Evolutionary conservation across 1,284 basidiomycete species (phyloP).

Genomic region (Violaceomyces palustris): DNA sequence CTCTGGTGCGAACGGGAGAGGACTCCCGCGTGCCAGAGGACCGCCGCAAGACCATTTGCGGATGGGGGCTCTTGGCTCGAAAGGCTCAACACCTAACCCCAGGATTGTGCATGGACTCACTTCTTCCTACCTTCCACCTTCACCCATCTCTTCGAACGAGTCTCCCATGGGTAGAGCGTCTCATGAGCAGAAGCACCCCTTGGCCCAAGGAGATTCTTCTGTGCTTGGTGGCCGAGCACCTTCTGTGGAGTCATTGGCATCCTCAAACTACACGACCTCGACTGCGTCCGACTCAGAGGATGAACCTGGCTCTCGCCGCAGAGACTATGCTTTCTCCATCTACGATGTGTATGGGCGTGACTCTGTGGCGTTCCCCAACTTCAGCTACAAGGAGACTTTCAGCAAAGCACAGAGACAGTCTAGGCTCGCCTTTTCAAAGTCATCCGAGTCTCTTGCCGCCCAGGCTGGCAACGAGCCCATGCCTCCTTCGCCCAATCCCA

Average conservation of each 20-base stretch:
- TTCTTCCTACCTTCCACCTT: slow-evolving; percentile 30
- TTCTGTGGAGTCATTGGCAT: slow-evolving; percentile 12
- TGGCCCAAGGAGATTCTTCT: too few species aligned
- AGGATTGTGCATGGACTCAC: too few species aligned
- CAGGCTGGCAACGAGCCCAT: slow-evolving; percentile 11
- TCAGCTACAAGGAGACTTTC: slow-evolving; percentile 25
- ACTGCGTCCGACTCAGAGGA: slow-evolving; percentile 38
- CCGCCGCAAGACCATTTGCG: too few species aligned
- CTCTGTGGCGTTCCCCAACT: slow-evolving; percentile 48
- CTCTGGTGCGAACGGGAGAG: too few species aligned
- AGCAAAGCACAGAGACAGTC: slow-evolving; percentile 5
- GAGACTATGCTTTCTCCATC: slow-evolving; percentile 45
- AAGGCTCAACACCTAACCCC: too few species aligned
- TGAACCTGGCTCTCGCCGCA: slow-evolving; percentile 17
- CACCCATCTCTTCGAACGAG: slow-evolving; percentile 39
- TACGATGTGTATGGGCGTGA: slow-evolving; percentile 49
- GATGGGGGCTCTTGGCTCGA: too few species aligned
- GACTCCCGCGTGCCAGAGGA: too few species aligned
- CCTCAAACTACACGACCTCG: slow-evolving; percentile 29
- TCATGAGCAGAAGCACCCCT: neutral
- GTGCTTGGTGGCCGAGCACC: too few species aligned
- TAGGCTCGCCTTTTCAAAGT: slow-evolving; percentile 19
- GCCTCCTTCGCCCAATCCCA: slow-evolving; percentile 12
- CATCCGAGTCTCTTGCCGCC: slow-evolving; percentile 18
- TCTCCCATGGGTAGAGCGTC: slow-evolving; percentile 13